Evolutionary conservation across 306 rosid species (phyloP).

Genomic region (Morella rubra): DNA sequence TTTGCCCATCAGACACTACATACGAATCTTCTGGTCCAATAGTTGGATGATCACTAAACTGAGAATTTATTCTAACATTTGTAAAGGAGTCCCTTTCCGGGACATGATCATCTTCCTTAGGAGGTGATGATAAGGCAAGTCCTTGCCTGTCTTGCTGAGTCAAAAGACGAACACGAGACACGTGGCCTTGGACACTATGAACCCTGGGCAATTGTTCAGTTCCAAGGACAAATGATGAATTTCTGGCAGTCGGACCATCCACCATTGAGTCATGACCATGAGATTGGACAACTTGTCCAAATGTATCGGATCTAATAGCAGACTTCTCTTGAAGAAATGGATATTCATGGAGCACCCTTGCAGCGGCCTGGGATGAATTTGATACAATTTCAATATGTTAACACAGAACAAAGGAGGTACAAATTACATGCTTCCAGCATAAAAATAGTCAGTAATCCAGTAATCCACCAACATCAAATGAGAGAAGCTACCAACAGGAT

Average conservation of each 20-base stretch:
- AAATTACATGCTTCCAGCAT: constrained; percentile 11
- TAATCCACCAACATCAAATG: background rate
- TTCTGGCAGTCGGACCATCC: constrained; percentile 67
- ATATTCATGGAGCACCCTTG: constrained; percentile 72
- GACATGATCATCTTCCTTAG: constrained; percentile 44
- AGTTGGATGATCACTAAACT: constrained; percentile 53
- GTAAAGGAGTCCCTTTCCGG: constrained; percentile 57
- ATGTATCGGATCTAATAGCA: constrained; percentile 55
- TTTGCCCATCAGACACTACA: constrained; percentile 54
- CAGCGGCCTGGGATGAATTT: constrained; percentile 57
- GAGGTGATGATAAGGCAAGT: constrained; percentile 57
- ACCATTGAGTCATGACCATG: constrained; percentile 60
- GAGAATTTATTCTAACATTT: constrained; percentile 49
- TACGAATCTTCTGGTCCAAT: constrained; percentile 58
- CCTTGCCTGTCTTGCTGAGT: constrained; percentile 68
- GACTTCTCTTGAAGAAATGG: constrained; percentile 68
- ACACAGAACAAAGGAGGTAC: constrained; percentile 25
- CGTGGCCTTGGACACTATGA: constrained; percentile 63
- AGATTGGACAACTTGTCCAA: constrained; percentile 64
- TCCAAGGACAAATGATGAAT: constrained; percentile 54
- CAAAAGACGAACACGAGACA: constrained; percentile 61
- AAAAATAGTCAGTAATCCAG: background rate
- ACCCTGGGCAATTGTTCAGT: constrained; percentile 68
- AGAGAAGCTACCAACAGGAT: background rate
- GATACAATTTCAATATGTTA: constrained; percentile 37